phyloP scores from a whole-genome alignment of 1,284 basidiomycete species.

The Tranzscheliella williamsii region DNA sequence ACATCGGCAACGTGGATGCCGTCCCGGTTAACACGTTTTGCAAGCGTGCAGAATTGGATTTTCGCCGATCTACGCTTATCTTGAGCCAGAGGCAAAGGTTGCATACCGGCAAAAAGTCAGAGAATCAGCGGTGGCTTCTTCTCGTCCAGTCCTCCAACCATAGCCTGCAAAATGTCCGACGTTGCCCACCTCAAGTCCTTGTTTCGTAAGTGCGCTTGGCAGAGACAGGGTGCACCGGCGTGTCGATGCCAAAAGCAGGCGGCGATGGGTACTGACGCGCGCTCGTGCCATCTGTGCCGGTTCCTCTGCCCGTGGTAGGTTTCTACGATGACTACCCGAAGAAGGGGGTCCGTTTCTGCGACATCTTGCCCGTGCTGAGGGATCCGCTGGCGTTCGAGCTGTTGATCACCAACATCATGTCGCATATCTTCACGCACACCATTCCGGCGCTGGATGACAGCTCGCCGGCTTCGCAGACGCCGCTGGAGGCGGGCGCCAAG shows the following conservation, averaged over 20 bases:
- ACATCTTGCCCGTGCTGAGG: conserved; percentile 59
- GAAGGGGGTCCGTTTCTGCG: conserved; percentile 58
- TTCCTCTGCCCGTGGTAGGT: conserved; percentile 5
- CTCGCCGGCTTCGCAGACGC: conserved; percentile 7
- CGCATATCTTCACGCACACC: conserved; percentile 79
- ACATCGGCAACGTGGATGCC: too few species aligned
- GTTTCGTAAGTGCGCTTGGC: conserved; percentile 30
- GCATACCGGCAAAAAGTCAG: too few species aligned
- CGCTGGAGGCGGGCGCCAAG: conserved; percentile 29
- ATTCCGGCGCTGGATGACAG: conserved; percentile 65
- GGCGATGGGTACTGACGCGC: too few species aligned
- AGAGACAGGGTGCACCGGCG: too few species aligned
- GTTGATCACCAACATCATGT: conserved; percentile 84
- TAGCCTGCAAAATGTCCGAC: conserved; percentile 39
- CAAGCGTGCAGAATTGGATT: too few species aligned
- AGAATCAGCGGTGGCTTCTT: too few species aligned
- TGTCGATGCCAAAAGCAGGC: too few species aligned
- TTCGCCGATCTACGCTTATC: too few species aligned
- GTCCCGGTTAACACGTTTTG: too few species aligned
- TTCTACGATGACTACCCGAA: conserved; percentile 60
- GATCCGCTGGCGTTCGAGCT: conserved; percentile 64
- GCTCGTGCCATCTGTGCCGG: too few species aligned
- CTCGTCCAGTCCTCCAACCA: not conserved
- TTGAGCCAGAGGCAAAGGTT: too few species aligned
- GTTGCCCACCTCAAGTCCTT: conserved; percentile 49